A percentile compares a stretch with the other conserved stretches of the same genome.
These are phyloP conservation scores for Pachyrhizus erosus DNA, from an alignment of 306 rosid species.

Conservation along the genomic window DNA sequence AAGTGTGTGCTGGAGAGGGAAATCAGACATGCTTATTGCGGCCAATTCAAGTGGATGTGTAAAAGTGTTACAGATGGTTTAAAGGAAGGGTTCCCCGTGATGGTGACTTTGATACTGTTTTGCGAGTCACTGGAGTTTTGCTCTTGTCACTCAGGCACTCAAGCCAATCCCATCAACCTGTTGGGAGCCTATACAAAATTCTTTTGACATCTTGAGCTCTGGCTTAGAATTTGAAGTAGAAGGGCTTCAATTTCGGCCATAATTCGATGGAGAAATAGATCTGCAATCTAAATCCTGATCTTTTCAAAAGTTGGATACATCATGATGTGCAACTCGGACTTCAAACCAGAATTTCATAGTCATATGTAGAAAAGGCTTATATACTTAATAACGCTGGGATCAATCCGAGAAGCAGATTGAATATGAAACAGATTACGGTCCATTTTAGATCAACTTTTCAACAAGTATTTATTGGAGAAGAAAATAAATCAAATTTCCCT, in stretches of 20 bases:
- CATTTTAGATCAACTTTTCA: not conserved
- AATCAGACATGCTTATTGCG: conserved; percentile 84
- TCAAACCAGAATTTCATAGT: conserved; percentile 32
- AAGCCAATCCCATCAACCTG: conserved; percentile 36
- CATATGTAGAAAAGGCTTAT: conserved; percentile 33
- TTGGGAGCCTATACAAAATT: conserved; percentile 32
- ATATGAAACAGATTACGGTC: conserved; percentile 12
- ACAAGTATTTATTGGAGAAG: not conserved
- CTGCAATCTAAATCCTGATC: conserved; percentile 31
- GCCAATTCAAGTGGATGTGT: conserved; percentile 94
- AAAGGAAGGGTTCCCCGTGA: conserved; percentile 39
- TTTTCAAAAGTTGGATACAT: conserved; percentile 35
- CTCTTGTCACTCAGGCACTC: conserved; percentile 29
- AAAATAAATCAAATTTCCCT: not conserved
- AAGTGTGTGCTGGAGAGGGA: conserved; percentile 95
- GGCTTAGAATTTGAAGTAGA: conserved; percentile 34
- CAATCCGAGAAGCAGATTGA: conserved; percentile 33
- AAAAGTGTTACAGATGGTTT: conserved; percentile 85
- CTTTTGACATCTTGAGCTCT: conserved; percentile 33
- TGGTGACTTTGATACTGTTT: conserved; percentile 25
- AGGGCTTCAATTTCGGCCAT: conserved; percentile 25
- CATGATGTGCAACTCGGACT: conserved; percentile 36
- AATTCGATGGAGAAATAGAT: conserved; percentile 38
- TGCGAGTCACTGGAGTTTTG: conserved; percentile 22
- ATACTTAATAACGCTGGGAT: conserved; percentile 23